phyloP scores from a whole-genome alignment of 1,139 yeast species.

The Blastobotrys persicus region DNA sequence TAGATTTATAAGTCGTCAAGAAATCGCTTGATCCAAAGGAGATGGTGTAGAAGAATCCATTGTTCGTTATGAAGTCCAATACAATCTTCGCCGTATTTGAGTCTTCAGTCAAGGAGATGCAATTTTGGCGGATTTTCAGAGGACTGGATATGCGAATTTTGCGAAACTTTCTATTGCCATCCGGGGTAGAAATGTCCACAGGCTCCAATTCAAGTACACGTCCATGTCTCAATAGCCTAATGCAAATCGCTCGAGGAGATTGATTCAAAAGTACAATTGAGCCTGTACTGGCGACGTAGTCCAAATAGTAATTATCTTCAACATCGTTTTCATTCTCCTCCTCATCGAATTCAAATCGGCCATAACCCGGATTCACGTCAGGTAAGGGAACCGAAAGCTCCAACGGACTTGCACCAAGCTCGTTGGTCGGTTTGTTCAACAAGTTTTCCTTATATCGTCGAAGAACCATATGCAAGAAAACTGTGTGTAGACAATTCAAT shows the following conservation, averaged over 20 bases:
- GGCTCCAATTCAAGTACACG: conserved; percentile 27
- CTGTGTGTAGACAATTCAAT: neutral
- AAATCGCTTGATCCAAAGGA: conserved; percentile 24
- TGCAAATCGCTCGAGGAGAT: conserved; percentile 3
- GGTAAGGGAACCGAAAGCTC: conserved; percentile 18
- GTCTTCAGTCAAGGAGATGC: conserved; percentile 27
- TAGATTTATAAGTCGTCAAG: conserved; percentile 9
- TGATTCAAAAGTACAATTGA: conserved; percentile 12
- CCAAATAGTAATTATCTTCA: conserved; percentile 26
- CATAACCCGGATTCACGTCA: conserved; percentile 13
- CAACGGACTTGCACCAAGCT: conserved; percentile 16
- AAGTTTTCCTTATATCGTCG: conserved; percentile 18
- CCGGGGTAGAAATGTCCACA: conserved; percentile 21
- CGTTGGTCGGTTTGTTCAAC: conserved; percentile 17
- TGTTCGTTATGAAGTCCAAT: conserved; percentile 29
- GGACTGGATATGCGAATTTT: conserved; percentile 28
- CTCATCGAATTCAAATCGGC: conserved; percentile 8
- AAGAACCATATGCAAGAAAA: conserved; percentile 8
- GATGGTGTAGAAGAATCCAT: conserved; percentile 31
- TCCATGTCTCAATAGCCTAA: conserved; percentile 24
- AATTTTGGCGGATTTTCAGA: conserved; percentile 23
- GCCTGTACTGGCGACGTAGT: conserved; percentile 29
- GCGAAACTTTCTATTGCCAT: conserved; percentile 18
- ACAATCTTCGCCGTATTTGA: conserved; percentile 21
- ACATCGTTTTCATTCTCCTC: conserved; percentile 19